Evolutionary conservation across 192 early-diverging fungal species (phyloP).

Genomic region (Coemansia sp.): DNA sequence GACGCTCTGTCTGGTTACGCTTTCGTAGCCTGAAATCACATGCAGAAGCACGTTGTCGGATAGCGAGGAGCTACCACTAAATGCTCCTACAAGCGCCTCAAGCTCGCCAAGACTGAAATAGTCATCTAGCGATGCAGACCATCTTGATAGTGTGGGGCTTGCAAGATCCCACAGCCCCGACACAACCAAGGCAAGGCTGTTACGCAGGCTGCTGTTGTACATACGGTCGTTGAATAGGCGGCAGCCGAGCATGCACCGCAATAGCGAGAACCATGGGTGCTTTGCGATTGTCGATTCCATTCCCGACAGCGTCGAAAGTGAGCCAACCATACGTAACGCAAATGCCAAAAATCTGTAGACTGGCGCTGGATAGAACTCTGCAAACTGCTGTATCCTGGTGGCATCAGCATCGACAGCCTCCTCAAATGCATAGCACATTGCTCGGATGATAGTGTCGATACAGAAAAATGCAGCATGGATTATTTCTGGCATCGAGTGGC

Average conservation of each 20-base stretch:
- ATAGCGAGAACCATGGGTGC: slow-evolving; percentile 27
- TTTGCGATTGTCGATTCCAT: background rate
- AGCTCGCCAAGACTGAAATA: slow-evolving; percentile 47
- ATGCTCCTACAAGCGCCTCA: slow-evolving; percentile 46
- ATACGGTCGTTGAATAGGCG: slow-evolving; percentile 35
- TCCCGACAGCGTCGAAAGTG: background rate
- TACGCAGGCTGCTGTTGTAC: slow-evolving; percentile 10
- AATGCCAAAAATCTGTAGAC: slow-evolving; percentile 30
- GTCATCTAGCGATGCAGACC: slow-evolving; percentile 46
- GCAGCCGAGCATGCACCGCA: slow-evolving; percentile 35
- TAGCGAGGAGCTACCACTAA: slow-evolving; percentile 27
- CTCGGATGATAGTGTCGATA: slow-evolving; percentile 5
- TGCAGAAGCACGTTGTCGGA: slow-evolving; percentile 28
- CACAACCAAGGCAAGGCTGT: slow-evolving; percentile 13
- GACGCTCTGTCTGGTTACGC: slow-evolving; percentile 44
- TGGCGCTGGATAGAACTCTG: slow-evolving; percentile 7
- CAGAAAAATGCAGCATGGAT: slow-evolving; percentile 3
- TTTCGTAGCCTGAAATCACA: slow-evolving; percentile 41
- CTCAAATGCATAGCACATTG: slow-evolving; percentile 23
- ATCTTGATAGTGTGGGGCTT: slow-evolving; percentile 39
- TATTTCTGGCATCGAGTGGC: background rate
- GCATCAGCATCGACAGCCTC: slow-evolving; percentile 11
- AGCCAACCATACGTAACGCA: background rate
- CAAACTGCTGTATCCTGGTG: slow-evolving; percentile 1
- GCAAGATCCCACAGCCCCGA: slow-evolving; percentile 38